These are phyloP conservation scores for Diaporthe sp. DNA, from an alignment of 2,329 filamentous ascomycete species.

Conservation along the genomic window DNA sequence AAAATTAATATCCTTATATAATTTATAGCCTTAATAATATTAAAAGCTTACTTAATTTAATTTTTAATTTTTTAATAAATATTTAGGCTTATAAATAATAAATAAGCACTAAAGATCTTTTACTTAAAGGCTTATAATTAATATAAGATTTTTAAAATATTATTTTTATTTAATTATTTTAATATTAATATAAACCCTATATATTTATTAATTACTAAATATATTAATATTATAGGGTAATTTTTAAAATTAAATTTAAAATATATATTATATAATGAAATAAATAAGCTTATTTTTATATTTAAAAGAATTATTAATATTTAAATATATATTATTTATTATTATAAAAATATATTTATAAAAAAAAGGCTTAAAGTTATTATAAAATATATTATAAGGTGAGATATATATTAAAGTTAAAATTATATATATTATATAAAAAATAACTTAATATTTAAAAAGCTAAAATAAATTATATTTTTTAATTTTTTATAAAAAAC, in stretches of 20 bases:
- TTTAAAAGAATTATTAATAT: background rate
- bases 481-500: background rate
- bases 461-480: background rate
- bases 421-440: background rate
- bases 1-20: background rate
- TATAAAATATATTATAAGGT: background rate
- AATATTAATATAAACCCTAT: background rate
- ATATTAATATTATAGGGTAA: background rate
- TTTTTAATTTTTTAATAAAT: background rate
- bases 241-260: background rate
- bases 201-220: background rate
- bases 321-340: background rate
- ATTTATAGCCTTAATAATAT: background rate
- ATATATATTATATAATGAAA: background rate
- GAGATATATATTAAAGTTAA: background rate
- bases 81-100: background rate
- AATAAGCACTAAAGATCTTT: rapidly evolving
- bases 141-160: background rate
- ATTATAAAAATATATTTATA: background rate
- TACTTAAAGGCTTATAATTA: background rate
- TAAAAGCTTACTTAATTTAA: background rate
- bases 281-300: background rate
- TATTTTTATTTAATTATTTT: background rate
- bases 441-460: background rate
- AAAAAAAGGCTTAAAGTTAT: background rate